These are phyloP conservation scores for Cicer yamashitae DNA, from an alignment of 306 rosid genomes.

Conservation along the genomic window DNA sequence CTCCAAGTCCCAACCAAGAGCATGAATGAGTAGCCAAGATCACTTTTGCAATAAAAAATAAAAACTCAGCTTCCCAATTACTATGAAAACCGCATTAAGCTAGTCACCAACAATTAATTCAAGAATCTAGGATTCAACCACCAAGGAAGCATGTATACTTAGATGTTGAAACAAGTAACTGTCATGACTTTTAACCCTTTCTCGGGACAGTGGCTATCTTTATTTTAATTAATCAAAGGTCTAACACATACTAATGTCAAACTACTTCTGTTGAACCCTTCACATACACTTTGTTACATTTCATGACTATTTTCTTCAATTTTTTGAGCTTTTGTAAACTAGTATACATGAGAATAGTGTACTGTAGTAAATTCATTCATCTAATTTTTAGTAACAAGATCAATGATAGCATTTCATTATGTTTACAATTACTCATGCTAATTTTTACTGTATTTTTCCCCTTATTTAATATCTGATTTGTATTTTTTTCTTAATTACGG, in stretches of 20 bases:
- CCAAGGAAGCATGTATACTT: background rate
- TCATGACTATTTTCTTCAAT: background rate
- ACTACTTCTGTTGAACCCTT: background rate
- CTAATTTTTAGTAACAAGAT: background rate
- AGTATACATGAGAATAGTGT: background rate
- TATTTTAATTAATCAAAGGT: too few species aligned
- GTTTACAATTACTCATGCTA: background rate
- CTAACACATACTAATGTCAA: background rate
- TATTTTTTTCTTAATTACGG: background rate
- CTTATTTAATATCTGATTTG: background rate
- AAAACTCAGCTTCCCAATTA: background rate
- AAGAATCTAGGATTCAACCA: background rate
- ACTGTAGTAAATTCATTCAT: background rate
- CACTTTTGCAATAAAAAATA: conserved; percentile 1
- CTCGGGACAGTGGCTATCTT: too few species aligned
- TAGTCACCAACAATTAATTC: background rate
- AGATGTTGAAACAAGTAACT: background rate
- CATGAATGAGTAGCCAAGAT: background rate
- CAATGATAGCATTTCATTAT: background rate
- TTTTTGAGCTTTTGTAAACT: background rate
- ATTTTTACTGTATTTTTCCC: background rate
- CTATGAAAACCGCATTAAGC: conserved; percentile 2
- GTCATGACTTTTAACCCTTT: background rate
- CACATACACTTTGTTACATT: background rate
- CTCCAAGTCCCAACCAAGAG: conserved; percentile 15